Percentiles rank a stretch among this genome's conserved stretches.
Evolutionary conservation across 257 asterid species (phyloP).

Genomic region (Salvia splendens): DNA sequence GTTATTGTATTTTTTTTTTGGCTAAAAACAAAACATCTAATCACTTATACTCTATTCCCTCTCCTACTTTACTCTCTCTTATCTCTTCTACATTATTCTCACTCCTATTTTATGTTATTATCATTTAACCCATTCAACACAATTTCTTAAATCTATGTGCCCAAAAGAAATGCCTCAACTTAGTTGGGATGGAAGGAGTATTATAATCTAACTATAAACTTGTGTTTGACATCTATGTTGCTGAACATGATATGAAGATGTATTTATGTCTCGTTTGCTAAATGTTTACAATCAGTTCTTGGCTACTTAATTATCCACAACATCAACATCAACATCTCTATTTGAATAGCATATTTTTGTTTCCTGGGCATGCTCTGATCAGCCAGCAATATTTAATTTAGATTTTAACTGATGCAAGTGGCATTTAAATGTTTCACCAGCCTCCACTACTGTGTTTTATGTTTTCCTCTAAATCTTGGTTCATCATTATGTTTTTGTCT

Average conservation of each 20-base stretch:
- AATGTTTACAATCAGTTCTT: neutral
- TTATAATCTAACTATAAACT: neutral
- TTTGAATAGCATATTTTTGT: neutral
- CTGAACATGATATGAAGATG: conserved; percentile 7
- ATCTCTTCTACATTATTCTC: too few species aligned
- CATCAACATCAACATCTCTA: neutral
- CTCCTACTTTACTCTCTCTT: too few species aligned
- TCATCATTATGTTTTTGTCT: too few species aligned
- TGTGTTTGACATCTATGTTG: neutral
- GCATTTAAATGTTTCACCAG: too few species aligned
- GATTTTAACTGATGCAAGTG: neutral
- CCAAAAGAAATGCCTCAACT: too few species aligned
- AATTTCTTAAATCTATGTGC: too few species aligned
- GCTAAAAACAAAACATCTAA: too few species aligned
- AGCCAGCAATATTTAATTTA: neutral
- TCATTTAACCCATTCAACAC: too few species aligned
- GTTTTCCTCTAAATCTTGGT: neutral
- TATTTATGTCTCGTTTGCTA: neutral
- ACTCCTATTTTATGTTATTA: too few species aligned
- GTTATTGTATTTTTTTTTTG: too few species aligned
- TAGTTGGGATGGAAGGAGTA: neutral
- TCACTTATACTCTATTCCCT: too few species aligned
- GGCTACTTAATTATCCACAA: neutral
- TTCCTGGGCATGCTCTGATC: neutral
- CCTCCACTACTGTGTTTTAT: neutral